phyloP scores from a whole-genome alignment of 2,329 filamentous ascomycete species.

The Leptographium flavum region DNA sequence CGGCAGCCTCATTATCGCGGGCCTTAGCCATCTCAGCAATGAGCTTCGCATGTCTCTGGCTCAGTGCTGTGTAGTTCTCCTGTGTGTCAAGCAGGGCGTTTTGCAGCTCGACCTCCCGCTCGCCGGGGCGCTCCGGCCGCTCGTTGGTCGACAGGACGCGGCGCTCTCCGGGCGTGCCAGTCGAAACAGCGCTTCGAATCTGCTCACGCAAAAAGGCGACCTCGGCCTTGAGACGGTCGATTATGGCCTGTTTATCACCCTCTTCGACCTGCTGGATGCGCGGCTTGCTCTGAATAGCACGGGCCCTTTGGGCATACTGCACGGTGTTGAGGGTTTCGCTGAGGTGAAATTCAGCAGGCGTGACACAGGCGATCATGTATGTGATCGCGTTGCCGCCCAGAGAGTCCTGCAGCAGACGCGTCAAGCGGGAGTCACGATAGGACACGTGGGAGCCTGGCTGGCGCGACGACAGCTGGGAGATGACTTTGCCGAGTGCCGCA shows the following conservation, averaged over 20 bases:
- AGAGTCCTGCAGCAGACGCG: constrained; percentile 87
- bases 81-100: constrained; percentile 86
- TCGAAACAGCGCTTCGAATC: constrained; percentile 63
- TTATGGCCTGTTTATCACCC: constrained; percentile 82
- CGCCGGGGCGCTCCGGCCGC: constrained; percentile 62
- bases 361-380: constrained; percentile 99
- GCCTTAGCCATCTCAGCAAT: constrained; percentile 88
- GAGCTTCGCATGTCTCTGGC: constrained; percentile 85
- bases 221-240: constrained; percentile 86
- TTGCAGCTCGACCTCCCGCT: constrained; percentile 79
- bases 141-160: constrained; percentile 47
- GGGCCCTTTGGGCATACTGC: constrained; percentile 88
- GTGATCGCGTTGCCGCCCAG: constrained; percentile 94
- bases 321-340: constrained; percentile 97
- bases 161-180: constrained; percentile 36
- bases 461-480: constrained; percentile 89
- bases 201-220: constrained; percentile 89
- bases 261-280: constrained; percentile 91
- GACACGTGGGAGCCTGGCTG: constrained; percentile 82
- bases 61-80: constrained; percentile 86
- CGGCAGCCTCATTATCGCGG: constrained; percentile 51
- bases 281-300: constrained; percentile 94
- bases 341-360: constrained; percentile 88
- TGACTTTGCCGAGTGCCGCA: constrained; percentile 91
- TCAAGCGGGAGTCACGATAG: constrained; percentile 95